Evolutionary conservation across 2,329 filamentous ascomycete genomes (phyloP), one percentile per base, ranked within the genome.

Genomic region (Emmonsia crescens): DNA sequence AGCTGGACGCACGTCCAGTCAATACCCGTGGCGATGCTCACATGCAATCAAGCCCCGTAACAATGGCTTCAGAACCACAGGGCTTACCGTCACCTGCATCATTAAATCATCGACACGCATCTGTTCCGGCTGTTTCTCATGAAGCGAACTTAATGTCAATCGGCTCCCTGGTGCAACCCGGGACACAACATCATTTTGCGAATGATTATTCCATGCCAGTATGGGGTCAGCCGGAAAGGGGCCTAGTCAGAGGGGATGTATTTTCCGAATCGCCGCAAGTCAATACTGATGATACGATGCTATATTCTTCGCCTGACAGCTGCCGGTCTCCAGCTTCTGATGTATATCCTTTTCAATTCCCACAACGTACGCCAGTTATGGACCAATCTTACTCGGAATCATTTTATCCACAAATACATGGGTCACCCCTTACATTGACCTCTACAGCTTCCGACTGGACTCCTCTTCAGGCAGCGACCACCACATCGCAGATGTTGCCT

Each of bases 281-380:
- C 42, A 67, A 72, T 5, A 65, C 71, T 5, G 75, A 76, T 54
- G 76, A 77, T 59, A 69, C 71, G 48, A 73, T 71, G n/a, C 73
- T 77, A 63, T 78, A 77, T 63, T 75, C 76, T 38, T 77, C 75
- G 12, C 74, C 76, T 49, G 75, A 76, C 61, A 74, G 74, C 60
- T 78, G 75, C 64, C 72, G 73, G n/a, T 78, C 76, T n/a, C 76
- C 76, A 42, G 67, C 71, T 3, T 76, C 74, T 1, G 74, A 76
- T 61, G 68, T 68, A 29, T 68, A 69, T 40, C 68, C 71, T 21
- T 71, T 71, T 42, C 73, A 69, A 44, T 65, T 74, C 49, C 70
- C 70, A 56, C 67, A 68, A 49, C 62, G 48, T n/a, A 68, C 70
- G 19, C 69, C 72, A 0, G 62, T 72, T 27, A 70, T 75, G 55